phyloP scores from a whole-genome alignment of 2,329 filamentous ascomycete genomes.

The Ceratocystis diversiconidia region DNA sequence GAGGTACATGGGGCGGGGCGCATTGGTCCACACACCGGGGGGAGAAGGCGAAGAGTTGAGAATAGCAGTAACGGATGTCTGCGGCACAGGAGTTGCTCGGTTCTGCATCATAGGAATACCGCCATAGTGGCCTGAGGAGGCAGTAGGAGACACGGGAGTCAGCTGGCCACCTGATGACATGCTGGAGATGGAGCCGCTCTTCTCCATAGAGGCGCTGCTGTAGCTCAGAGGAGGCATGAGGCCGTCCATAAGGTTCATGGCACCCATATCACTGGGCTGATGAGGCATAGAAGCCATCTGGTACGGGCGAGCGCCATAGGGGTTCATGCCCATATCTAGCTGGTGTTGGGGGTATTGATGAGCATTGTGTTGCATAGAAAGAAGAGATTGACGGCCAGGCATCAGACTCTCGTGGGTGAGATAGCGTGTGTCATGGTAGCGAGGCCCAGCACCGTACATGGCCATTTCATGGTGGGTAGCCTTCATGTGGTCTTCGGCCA shows the following conservation, averaged over 20 bases:
- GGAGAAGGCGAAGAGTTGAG: slow-evolving; percentile 17
- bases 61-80: slow-evolving; percentile 13
- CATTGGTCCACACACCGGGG: slow-evolving; percentile 3
- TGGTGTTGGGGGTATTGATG: slow-evolving; percentile 14
- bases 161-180: slow-evolving; percentile 13
- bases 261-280: neutral
- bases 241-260: neutral
- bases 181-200: slow-evolving; percentile 11
- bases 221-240: neutral
- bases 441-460: slow-evolving; percentile 11
- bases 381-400: slow-evolving; percentile 7
- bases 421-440: slow-evolving; percentile 9
- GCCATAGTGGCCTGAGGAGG: slow-evolving; percentile 4
- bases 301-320: slow-evolving; percentile 9
- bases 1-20: slow-evolving; percentile 13
- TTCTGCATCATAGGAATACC: neutral
- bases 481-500: slow-evolving; percentile 2
- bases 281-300: slow-evolving; percentile 8
- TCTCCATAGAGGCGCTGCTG: slow-evolving; percentile 11
- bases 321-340: slow-evolving; percentile 11
- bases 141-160: slow-evolving; percentile 12
- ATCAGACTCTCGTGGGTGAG: slow-evolving; percentile 4
- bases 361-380: slow-evolving; percentile 8
- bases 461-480: slow-evolving; percentile 6
- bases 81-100: neutral